phyloP scores from a whole-genome alignment of 768 basidiomycete species.

The Hygrophorus russula region DNA sequence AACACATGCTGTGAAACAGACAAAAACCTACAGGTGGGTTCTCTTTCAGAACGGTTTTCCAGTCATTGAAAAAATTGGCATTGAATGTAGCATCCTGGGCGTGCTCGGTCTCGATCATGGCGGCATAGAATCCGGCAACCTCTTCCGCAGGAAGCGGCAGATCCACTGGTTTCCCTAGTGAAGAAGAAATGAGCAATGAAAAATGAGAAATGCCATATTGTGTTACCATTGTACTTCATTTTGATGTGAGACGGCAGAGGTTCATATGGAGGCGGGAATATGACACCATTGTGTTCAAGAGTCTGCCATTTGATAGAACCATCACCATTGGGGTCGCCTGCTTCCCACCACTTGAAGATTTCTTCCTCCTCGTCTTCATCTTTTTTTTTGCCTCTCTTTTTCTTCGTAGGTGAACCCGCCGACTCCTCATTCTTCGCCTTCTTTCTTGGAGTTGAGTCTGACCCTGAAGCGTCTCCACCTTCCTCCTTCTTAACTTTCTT shows the following conservation, averaged over 20 bases:
- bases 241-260: constrained; percentile 72
- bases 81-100: constrained; percentile 82
- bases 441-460: constrained; percentile 29
- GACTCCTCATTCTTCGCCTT: constrained; percentile 31
- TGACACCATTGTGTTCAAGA: constrained; percentile 88
- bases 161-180: constrained; percentile 61
- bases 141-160: constrained; percentile 87
- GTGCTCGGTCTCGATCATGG: constrained; percentile 88
- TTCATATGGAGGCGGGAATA: constrained; percentile 93
- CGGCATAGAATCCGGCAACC: constrained; percentile 92
- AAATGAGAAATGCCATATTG: constrained; percentile 4
- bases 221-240: constrained; percentile 88
- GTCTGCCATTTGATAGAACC: constrained; percentile 86
- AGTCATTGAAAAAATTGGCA: constrained; percentile 94
- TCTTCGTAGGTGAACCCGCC: constrained; percentile 24
- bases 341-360: constrained; percentile 84
- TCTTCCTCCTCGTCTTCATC: constrained; percentile 48
- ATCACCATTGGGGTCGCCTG: constrained; percentile 53
- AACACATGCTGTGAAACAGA: not conserved
- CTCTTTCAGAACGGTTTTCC: constrained; percentile 62
- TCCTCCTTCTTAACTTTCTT: constrained; percentile 43
- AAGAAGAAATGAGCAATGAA: not conserved
- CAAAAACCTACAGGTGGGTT: constrained; percentile 66
- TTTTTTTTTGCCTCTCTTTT: constrained; percentile 35
- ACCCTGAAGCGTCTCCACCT: constrained; percentile 33